Percentiles rank a stretch among this genome's conserved stretches.
phyloP scores from a whole-genome alignment of 106 monocot species.

The Dioscorea alata region DNA sequence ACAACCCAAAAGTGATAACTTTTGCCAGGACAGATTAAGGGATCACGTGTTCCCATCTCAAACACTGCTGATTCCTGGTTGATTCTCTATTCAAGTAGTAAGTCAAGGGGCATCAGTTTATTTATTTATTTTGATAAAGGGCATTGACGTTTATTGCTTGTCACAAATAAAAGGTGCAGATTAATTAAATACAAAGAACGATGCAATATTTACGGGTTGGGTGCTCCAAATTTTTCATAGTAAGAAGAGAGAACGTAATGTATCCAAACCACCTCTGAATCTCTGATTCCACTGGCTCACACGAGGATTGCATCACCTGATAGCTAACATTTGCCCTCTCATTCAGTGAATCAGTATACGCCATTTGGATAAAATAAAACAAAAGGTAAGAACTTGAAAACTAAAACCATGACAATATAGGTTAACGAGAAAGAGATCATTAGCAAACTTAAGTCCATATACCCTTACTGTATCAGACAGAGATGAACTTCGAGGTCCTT shows the following conservation, averaged over 20 bases:
- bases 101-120: neutral
- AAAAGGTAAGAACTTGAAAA: neutral
- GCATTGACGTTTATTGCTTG: neutral
- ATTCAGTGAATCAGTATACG: too few species aligned
- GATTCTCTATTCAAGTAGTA: too few species aligned
- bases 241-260: conserved; percentile 2
- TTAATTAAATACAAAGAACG: neutral
- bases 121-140: neutral
- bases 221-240: neutral
- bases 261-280: conserved; percentile 29
- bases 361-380: neutral
- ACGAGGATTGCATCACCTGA: conserved; percentile 50
- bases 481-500: conserved; percentile 32
- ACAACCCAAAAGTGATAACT: too few species aligned
- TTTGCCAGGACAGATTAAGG: too few species aligned
- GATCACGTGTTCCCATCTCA: too few species aligned
- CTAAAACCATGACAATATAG: neutral
- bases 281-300: conserved; percentile 41
- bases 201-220: neutral
- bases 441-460: neutral
- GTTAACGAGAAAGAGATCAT: neutral
- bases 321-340: conserved; percentile 7
- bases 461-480: conserved; percentile 60
- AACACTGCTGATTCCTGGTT: too few species aligned
- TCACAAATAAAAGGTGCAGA: neutral